Evolutionary conservation across 257 asterid genomes (phyloP), one percentile per base, ranked within the genome.

Genomic region (Coffea canephora): DNA sequence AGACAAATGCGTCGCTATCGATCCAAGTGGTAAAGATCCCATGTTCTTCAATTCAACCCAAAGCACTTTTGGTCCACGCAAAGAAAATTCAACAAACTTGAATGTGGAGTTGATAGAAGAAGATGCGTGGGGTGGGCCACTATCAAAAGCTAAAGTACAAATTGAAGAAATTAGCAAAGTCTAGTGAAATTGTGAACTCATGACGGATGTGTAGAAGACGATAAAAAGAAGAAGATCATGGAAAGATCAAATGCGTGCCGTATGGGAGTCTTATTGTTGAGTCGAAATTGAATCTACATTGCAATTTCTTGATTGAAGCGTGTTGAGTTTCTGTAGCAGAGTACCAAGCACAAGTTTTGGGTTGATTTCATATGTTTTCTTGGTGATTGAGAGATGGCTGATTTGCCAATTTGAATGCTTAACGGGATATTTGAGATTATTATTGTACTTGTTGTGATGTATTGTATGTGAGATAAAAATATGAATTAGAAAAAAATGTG

Each of bases 241-340:
- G 50, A 54, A 52, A n/a, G 23, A 50, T 80, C 76, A 69, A 50
- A 65, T 27, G 52, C 54, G 34, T 78, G 67, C 50, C 69, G 81
- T 78, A 19, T 49, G 55, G 50, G 65, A 52, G 19, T 52, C 14
- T n/a, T n/a, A 0, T 8, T 31, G 34, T n/a, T 10, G 14, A n/a
- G 14, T 62, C 36, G 9, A 8, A 25, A 34, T n/a, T 4, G 36
- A 62, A 62, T 13, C 6, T 65, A 43, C 21, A 65, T 13, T 3
- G 21, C 31, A 65, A 0, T 65, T 65, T 65, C 43, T 65, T 65
- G 70, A 65, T 12, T 65, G 43, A 65, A 65, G 21, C 45, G 70
- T 65, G 41, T 64, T 64, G 18, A 64, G 25, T 25, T 25, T 64
- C 25, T 25, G 6, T 21, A 18, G 0, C 27, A 1, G 0, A 1